Conservation (phyloP, 1,284 basidiomycete species). For the Afroboletus lepidellus region DNA sequence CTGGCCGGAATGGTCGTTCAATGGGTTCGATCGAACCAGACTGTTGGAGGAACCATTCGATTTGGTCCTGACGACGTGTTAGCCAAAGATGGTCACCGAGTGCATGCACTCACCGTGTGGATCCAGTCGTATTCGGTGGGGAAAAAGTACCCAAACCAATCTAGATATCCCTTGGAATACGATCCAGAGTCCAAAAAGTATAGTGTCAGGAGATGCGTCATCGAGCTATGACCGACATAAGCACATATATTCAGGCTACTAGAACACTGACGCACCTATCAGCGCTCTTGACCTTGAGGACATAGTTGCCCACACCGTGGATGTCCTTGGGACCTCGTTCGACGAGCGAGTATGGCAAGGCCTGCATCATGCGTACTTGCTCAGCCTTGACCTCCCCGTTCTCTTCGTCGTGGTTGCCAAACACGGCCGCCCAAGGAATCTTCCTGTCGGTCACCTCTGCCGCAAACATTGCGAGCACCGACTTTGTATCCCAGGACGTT, state of each 20-base stretch:
- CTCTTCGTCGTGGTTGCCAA: constrained; percentile 91
- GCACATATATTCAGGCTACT: neutral
- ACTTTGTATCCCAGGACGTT: constrained; percentile 84
- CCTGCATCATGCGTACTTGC: constrained; percentile 72
- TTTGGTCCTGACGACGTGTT: constrained; percentile 55
- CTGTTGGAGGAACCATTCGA: constrained; percentile 84
- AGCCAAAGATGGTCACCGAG: neutral
- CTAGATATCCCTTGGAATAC: constrained; percentile 59
- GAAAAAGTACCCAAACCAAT: constrained; percentile 60
- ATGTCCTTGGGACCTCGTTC: constrained; percentile 77
- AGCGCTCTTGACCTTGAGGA: constrained; percentile 72
- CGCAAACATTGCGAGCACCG: constrained; percentile 86
- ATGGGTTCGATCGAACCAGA: constrained; percentile 72
- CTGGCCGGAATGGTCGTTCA: constrained; percentile 78
- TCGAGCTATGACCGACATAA: constrained; percentile 52
- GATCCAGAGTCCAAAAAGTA: constrained; percentile 93
- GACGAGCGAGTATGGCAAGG: constrained; percentile 83
- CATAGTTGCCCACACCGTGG: constrained; percentile 86
- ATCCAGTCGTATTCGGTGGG: constrained; percentile 82
- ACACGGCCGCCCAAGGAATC: constrained; percentile 88
- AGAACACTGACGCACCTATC: constrained; percentile 50
- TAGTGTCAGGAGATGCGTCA: constrained; percentile 81
- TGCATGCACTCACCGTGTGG: constrained; percentile 45
- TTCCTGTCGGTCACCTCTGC: constrained; percentile 69
- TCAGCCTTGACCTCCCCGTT: constrained; percentile 60